Percentiles rank a stretch among this genome's conserved stretches.
Evolutionary conservation across 148 eudicot species (phyloP).

Genomic region (Polygonum aviculare): DNA sequence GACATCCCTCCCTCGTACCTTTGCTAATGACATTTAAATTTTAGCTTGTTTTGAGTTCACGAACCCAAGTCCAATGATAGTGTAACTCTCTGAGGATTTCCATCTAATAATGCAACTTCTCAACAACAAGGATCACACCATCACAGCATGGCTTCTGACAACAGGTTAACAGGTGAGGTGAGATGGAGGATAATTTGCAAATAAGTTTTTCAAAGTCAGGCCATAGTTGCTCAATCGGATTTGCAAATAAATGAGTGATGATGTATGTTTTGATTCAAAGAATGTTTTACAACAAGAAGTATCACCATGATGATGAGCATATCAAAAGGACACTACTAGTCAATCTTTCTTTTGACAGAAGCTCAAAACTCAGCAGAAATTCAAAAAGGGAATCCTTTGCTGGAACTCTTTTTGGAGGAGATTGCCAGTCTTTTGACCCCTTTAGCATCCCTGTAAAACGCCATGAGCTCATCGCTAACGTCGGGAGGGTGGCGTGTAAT

Average conservation of each 20-base stretch:
- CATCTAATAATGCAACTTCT: too few species aligned
- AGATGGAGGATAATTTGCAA: too few species aligned
- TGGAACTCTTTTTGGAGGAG: slow-evolving; percentile 30
- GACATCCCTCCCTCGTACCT: too few species aligned
- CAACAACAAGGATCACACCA: too few species aligned
- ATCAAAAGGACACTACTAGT: neutral
- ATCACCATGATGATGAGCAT: neutral
- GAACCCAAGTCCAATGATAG: too few species aligned
- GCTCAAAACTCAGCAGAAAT: neutral
- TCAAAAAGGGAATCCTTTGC: slow-evolving; percentile 57
- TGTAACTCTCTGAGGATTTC: too few species aligned
- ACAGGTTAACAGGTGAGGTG: too few species aligned
- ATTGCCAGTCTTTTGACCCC: slow-evolving; percentile 45
- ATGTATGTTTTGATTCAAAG: neutral
- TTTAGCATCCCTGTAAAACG: slow-evolving; percentile 37
- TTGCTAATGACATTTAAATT: too few species aligned
- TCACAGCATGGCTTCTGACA: too few species aligned
- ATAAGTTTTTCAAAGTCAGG: too few species aligned
- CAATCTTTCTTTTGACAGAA: neutral
- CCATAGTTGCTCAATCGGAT: neutral
- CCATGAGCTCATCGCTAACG: slow-evolving; percentile 37
- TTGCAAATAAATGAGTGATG: neutral
- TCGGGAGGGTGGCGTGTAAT: slow-evolving; percentile 42
- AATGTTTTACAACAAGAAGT: neutral
- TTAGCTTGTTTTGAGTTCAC: too few species aligned